Percentiles rank a stretch among this genome's conserved stretches.
Conservation (phyloP, 2,329 filamentous ascomycete species). For the Parascedosporium putredinis region DNA sequence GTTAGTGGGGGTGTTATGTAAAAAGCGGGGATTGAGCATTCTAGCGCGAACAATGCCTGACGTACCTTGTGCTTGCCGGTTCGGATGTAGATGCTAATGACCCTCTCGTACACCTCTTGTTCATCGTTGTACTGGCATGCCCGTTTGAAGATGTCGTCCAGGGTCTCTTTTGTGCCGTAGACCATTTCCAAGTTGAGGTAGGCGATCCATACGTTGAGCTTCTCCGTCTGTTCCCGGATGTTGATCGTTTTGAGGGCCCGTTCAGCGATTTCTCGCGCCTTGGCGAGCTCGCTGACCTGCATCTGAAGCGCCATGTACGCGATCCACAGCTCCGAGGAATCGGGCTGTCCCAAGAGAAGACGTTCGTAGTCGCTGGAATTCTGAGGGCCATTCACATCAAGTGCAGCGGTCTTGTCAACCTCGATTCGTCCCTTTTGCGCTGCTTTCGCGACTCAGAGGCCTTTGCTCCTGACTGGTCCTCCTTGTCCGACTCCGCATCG, state of each 20-base stretch:
- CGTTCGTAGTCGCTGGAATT: slow-evolving; percentile 89
- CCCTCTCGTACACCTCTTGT: slow-evolving; percentile 76
- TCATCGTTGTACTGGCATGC: slow-evolving; percentile 91
- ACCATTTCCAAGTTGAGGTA: slow-evolving; percentile 89
- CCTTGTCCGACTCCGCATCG: slow-evolving; percentile 36
- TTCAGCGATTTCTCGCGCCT: slow-evolving; percentile 81
- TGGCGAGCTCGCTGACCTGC: slow-evolving; percentile 77
- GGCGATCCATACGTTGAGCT: slow-evolving; percentile 91
- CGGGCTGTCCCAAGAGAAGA: slow-evolving; percentile 79
- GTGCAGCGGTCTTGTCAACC: slow-evolving; percentile 81
- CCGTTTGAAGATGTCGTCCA: slow-evolving; percentile 81
- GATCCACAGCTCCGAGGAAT: slow-evolving; percentile 90
- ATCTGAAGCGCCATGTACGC: slow-evolving; percentile 99
- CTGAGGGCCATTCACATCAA: slow-evolving; percentile 81
- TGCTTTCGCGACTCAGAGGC: slow-evolving; percentile 57
- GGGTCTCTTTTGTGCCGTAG: slow-evolving; percentile 71
- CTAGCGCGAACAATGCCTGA: slow-evolving; percentile 5
- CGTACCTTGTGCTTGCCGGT: slow-evolving; percentile 75
- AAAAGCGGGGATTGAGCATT: too few species aligned
- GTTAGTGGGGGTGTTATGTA: slow-evolving; percentile 17
- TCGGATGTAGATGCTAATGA: slow-evolving; percentile 92
- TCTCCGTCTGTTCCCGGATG: slow-evolving; percentile 82
- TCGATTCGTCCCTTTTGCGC: slow-evolving; percentile 63
- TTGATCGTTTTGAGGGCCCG: slow-evolving; percentile 86
- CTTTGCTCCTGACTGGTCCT: slow-evolving; percentile 29